These are phyloP conservation scores for Litchi chinensis DNA, from an alignment of 345 rosid genomes.

Conservation along the genomic window DNA sequence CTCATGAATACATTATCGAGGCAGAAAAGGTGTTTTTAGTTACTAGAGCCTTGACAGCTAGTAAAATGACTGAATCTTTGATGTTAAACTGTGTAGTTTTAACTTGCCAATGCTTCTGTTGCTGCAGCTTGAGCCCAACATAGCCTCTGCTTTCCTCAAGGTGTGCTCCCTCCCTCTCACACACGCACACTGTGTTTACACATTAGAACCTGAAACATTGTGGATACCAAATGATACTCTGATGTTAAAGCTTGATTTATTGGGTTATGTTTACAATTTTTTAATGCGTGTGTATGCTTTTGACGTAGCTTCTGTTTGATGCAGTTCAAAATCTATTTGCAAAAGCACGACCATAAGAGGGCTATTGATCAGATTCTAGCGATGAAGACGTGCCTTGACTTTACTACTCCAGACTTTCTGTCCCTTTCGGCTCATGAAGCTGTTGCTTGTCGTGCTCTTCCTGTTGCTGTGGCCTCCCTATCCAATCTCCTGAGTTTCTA, in stretches of 20 bases:
- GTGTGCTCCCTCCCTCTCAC: conserved; percentile 40
- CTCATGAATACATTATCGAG: conserved; percentile 81
- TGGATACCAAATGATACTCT: conserved; percentile 13
- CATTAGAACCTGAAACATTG: neutral
- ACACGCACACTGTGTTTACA: neutral
- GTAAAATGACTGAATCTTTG: neutral
- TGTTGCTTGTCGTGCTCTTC: conserved; percentile 75
- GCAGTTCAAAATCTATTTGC: conserved; percentile 89
- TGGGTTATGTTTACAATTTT: neutral
- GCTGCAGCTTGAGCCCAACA: conserved; percentile 90
- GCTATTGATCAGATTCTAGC: conserved; percentile 78
- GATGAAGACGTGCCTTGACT: conserved; percentile 75
- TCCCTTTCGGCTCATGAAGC: conserved; percentile 97
- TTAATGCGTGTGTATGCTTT: neutral
- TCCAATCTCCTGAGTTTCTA: conserved; percentile 72
- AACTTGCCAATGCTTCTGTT: conserved; percentile 13
- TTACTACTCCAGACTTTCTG: conserved; percentile 78
- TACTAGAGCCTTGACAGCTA: neutral
- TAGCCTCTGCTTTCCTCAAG: conserved; percentile 88
- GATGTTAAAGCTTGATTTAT: conserved; percentile 14
- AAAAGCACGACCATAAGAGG: conserved; percentile 51
- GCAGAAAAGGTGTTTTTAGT: conserved; percentile 75
- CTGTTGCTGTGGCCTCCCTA: conserved; percentile 75
- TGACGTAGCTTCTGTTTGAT: conserved; percentile 31
- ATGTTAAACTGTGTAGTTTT: neutral